phyloP scores from a whole-genome alignment of 768 basidiomycete species.

The Suillus variegatus region DNA sequence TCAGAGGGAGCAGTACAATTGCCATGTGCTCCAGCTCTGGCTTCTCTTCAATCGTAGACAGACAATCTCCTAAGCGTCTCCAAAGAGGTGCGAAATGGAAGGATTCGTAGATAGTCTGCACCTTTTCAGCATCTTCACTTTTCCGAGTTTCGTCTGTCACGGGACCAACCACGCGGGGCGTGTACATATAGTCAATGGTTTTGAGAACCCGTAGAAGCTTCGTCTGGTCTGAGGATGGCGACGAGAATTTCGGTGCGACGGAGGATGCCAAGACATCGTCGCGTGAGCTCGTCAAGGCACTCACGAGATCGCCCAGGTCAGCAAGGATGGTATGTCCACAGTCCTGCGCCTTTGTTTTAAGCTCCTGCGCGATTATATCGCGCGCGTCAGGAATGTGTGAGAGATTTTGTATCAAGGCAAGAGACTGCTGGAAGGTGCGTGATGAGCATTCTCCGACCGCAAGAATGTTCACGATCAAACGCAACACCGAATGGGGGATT shows the following conservation, averaged over 20 bases:
- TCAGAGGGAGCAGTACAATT: conserved; percentile 89
- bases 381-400: conserved; percentile 87
- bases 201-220: conserved; percentile 94
- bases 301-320: conserved; percentile 78
- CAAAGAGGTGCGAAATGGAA: conserved; percentile 91
- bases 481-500: conserved; percentile 81
- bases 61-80: conserved; percentile 87
- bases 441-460: conserved; percentile 97
- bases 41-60: conserved; percentile 79
- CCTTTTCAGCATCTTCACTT: conserved; percentile 71
- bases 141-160: conserved; percentile 38
- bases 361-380: conserved; percentile 86
- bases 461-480: conserved; percentile 93
- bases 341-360: conserved; percentile 83
- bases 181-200: conserved; percentile 97
- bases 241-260: conserved; percentile 87
- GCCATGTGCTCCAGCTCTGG: conserved; percentile 85
- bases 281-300: conserved; percentile 56
- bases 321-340: conserved; percentile 73
- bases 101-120: conserved; percentile 85
- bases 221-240: conserved; percentile 94
- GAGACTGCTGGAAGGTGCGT: conserved; percentile 92
- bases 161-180: conserved; percentile 51
- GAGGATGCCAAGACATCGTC: conserved; percentile 61
- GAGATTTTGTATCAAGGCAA: conserved; percentile 89